Evolutionary conservation across 2,329 filamentous ascomycete genomes (phyloP), one percentile per base, ranked within the genome.

Genomic region (Kalaharituber pfeilii): DNA sequence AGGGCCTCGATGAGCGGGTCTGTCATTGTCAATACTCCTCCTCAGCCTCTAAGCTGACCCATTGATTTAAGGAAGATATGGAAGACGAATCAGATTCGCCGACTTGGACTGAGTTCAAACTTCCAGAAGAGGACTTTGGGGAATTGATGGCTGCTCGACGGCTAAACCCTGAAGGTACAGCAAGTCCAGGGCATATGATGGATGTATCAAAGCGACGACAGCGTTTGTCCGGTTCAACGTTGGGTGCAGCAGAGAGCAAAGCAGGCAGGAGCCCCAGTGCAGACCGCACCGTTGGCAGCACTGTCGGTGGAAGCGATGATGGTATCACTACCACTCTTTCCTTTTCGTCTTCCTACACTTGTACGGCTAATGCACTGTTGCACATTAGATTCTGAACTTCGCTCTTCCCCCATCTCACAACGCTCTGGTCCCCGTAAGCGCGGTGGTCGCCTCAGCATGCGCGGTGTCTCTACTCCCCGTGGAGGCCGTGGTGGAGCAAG

Each of bases 1-100:
- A 84, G 50, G 77, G 82, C 39, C 81, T 95, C 56, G 86, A 96
- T 68, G 86, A 94, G 66, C 80, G 87, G 63, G 89, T 86, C 67
- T 75, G 81, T 52, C 3, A 28, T 22, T 54, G 24, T 44, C 52
- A 24, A 28, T 33, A 24, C 20, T 18, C 33, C 29, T 51, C 15
- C 44, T 25, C 15, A 24, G n/a, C n/a, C n/a, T 25, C 20, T 29
- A 24, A 4, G 47, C 47, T 50, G 25, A 22, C 26, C 5, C 6
- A 22, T 15, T 30, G 25, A n/a, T 28, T 28, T 15, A 18, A 60
- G 58, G 58, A 61, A 56, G 59, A 61, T 44, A 54, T 53, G 22
- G 59, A 61, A 27, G 59, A 59, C 22, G 59, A 53, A 24, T 50
- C 53, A 33, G 59, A 61, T 25, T 57, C 57, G n/a, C 58, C 28